Percentiles rank a stretch among this genome's conserved stretches.
phyloP scores from a whole-genome alignment of 176 grass and related monocot genomes.

The Phoenix roebelenii region DNA sequence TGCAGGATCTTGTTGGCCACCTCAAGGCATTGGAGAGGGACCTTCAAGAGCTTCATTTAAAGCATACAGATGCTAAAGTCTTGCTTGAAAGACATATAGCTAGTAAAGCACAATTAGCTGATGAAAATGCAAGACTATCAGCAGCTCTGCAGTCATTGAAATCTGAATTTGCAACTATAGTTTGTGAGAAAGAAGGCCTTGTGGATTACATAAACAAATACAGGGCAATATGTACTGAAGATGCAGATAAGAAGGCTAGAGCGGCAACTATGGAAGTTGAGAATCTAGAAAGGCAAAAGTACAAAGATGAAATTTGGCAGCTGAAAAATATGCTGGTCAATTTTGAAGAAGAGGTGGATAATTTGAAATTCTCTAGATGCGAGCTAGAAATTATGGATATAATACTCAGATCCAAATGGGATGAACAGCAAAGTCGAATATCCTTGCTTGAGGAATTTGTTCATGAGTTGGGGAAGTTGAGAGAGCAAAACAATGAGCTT shows the following conservation, averaged over 20 bases:
- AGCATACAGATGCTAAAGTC: slow-evolving; percentile 27
- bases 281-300: slow-evolving; percentile 21
- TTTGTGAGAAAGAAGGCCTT: slow-evolving; percentile 41
- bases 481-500: slow-evolving; percentile 68
- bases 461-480: slow-evolving; percentile 40
- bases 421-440: slow-evolving; percentile 52
- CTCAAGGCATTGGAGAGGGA: slow-evolving; percentile 43
- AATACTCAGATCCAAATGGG: slow-evolving; percentile 66
- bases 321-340: slow-evolving; percentile 31
- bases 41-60: slow-evolving; percentile 36
- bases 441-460: slow-evolving; percentile 45
- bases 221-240: slow-evolving; percentile 22
- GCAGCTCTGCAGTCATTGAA: slow-evolving; percentile 33
- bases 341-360: slow-evolving; percentile 54
- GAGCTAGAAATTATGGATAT: slow-evolving; percentile 67
- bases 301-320: slow-evolving; percentile 59
- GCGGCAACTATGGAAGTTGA: slow-evolving; percentile 23
- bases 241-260: slow-evolving; percentile 24
- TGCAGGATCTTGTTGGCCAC: slow-evolving; percentile 33
- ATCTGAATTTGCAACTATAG: slow-evolving; percentile 17
- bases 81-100: slow-evolving; percentile 25
- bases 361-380: slow-evolving; percentile 44
- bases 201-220: slow-evolving; percentile 31
- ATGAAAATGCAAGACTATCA: slow-evolving; percentile 45
- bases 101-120: slow-evolving; percentile 34